Conservation (phyloP, 495 filamentous ascomycete genomes). For the Durotheca rogersii region DNA sequence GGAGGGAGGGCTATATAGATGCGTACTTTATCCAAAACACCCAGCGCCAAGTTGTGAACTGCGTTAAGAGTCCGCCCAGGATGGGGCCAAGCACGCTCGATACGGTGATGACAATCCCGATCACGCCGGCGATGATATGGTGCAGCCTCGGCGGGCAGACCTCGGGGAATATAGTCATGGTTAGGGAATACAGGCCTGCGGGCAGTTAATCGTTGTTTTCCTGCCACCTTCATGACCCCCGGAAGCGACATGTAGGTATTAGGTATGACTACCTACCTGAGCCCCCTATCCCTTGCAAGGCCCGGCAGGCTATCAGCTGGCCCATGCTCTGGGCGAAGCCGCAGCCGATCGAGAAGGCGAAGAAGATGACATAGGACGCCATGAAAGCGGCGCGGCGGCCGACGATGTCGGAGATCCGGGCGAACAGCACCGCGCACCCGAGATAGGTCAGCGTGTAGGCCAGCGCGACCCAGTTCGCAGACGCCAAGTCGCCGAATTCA, state of each 20-base stretch:
- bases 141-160: constrained; percentile 44
- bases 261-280: constrained; percentile 40
- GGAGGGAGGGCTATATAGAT: constrained; percentile 10
- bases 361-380: constrained; percentile 51
- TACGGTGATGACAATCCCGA: constrained; percentile 38
- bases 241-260: too few species aligned
- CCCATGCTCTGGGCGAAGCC: constrained; percentile 47
- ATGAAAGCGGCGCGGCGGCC: constrained; percentile 52
- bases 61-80: constrained; percentile 42
- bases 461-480: constrained; percentile 50
- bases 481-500: constrained; percentile 38
- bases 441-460: constrained; percentile 49
- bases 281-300: constrained; percentile 49
- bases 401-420: constrained; percentile 54
- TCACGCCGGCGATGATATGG: constrained; percentile 39
- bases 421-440: constrained; percentile 48
- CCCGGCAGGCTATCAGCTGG: constrained; percentile 49
- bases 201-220: constrained; percentile 3
- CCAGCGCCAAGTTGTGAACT: constrained; percentile 48
- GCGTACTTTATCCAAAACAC: constrained; percentile 53
- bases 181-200: constrained; percentile 49
- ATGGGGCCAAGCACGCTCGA: constrained; percentile 49
- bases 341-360: constrained; percentile 56
- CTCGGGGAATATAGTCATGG: constrained; percentile 55
- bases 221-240: neutral